Conservation (phyloP, 2,329 filamentous ascomycete genomes). For the Colletotrichum tamarilloi region DNA sequence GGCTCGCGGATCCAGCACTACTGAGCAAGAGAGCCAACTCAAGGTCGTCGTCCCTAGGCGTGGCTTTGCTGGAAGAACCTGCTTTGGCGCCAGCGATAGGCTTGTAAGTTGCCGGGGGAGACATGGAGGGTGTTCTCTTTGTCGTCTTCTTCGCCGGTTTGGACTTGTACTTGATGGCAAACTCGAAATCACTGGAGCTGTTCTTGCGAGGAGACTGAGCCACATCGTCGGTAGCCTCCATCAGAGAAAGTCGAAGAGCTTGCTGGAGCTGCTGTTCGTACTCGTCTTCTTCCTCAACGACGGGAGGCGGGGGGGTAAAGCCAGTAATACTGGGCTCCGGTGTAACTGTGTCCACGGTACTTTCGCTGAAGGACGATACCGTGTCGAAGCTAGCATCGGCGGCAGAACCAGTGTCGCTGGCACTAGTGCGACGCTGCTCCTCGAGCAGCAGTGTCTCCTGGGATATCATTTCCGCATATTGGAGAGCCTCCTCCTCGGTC, state of each 20-base stretch:
- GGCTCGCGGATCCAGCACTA: constrained; percentile 65
- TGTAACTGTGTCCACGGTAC: constrained; percentile 61
- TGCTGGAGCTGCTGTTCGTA: constrained; percentile 72
- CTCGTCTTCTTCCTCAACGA: constrained; percentile 59
- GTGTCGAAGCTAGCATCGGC: constrained; percentile 58
- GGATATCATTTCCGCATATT: constrained; percentile 74
- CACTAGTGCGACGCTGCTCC: constrained; percentile 65
- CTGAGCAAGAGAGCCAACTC: constrained; percentile 67
- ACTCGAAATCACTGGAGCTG: constrained; percentile 62
- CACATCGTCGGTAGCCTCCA: constrained; percentile 64
- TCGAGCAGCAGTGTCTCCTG: constrained; percentile 69
- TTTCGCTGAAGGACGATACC: constrained; percentile 53
- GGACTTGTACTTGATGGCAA: constrained; percentile 60
- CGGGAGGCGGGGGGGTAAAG: constrained; percentile 45
- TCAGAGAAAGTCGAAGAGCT: constrained; percentile 70
- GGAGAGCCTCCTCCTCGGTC: constrained; percentile 73
- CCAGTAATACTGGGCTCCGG: constrained; percentile 65
- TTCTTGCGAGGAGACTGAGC: constrained; percentile 57
- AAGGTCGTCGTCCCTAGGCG: constrained; percentile 63
- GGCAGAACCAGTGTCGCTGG: constrained; percentile 61
- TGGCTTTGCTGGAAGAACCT: constrained; percentile 26
- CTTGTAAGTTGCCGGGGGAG: constrained; percentile 50
- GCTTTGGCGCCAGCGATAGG: constrained; percentile 35
- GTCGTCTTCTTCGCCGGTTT: constrained; percentile 51
- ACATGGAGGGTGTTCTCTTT: constrained; percentile 49